Base-by-base conservation (phyloP, 768 basidiomycete genomes). In the Tremella yokohamensis region DNA sequence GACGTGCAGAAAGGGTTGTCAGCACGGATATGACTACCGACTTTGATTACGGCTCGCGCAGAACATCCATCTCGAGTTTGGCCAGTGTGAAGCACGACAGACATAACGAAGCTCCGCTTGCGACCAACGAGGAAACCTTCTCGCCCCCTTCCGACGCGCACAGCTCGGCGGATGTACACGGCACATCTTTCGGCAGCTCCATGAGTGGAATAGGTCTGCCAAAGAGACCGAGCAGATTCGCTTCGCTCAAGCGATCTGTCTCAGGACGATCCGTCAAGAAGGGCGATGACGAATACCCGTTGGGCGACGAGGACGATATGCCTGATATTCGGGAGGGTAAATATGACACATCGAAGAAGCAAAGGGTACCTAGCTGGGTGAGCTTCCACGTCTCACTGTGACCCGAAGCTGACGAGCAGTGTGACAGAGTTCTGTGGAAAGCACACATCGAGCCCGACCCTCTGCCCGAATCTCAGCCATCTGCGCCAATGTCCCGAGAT, bases 311-410 rank as follows among this genome's bases (percentile, higher is more conserved):
- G n/a, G 47, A 24, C 13, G 63, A 64, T 24, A 54, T 57, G 22
- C 57, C 56, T 38, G 75, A 76, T 61, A 62, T 52, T 16, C 42
- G 75, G 15, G 66, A 72, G 54, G 75, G 75, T 0, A 69, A 75
- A 6, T 76, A 76, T 54, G 75, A 76, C 53, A 69, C 63, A 22
- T 73, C 72, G 4, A 73, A 74, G 49, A 76, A 76, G 58, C 73
- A 76, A 54, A 54, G 75, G 22, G 75, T 76, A 1, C 75, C 75
- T 0, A 76, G 75, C 56, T 76, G 75, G 75, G 75, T 76, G 40
- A 63, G 74, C 64, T 24, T 19, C 12, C 20, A n/a, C n/a, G 37
- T 16, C 16, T 24, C 20, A 49, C 8, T 4, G 20, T n/a, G 25
- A 49, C 25, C 3, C 8, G 11, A 3, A 38, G 34, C 51, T 52